Evolutionary conservation across 2,329 filamentous ascomycete species (phyloP).

Genomic region (Talaromyces pinophilus): DNA sequence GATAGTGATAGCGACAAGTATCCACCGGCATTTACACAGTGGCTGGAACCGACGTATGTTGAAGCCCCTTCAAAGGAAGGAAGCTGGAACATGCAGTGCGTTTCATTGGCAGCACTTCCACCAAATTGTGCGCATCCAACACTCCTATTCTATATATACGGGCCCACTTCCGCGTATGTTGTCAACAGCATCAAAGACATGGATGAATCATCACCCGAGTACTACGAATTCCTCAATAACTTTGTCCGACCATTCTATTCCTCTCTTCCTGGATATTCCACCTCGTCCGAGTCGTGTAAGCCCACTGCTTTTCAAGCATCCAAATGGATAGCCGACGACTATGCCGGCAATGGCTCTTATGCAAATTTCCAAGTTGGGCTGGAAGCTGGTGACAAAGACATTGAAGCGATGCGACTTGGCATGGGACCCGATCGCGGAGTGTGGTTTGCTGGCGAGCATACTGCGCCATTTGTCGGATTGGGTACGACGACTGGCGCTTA

Average conservation of each 20-base stretch:
- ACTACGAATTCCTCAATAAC: slow-evolving; percentile 57
- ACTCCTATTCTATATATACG: slow-evolving; percentile 70
- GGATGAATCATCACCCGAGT: slow-evolving; percentile 47
- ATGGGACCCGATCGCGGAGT: slow-evolving; percentile 60
- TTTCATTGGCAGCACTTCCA: slow-evolving; percentile 72
- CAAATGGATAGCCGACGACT: slow-evolving; percentile 73
- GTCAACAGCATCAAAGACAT: slow-evolving; percentile 37
- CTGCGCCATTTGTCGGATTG: slow-evolving; percentile 82
- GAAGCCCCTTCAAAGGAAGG: slow-evolving; percentile 57
- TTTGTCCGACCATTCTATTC: slow-evolving; percentile 81
- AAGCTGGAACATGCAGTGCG: slow-evolving; percentile 72
- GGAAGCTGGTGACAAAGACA: slow-evolving; percentile 68
- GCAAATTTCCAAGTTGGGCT: slow-evolving; percentile 80
- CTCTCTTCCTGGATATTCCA: slow-evolving; percentile 67
- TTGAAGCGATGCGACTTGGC: slow-evolving; percentile 60
- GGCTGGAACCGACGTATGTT: slow-evolving; percentile 71
- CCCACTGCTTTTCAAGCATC: slow-evolving; percentile 69
- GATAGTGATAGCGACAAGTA: slow-evolving; percentile 24
- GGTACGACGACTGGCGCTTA: slow-evolving; percentile 90
- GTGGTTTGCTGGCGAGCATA: slow-evolving; percentile 91
- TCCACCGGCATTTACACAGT: slow-evolving; percentile 71
- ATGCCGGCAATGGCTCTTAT: slow-evolving; percentile 81
- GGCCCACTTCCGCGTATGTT: slow-evolving; percentile 44
- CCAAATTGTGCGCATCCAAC: slow-evolving; percentile 68
- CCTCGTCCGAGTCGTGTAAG: slow-evolving; percentile 56